Evolutionary conservation across 2,329 filamentous ascomycete genomes (phyloP), one percentile per base, ranked within the genome.

Genomic region (Ceratocystiopsis sp.): DNA sequence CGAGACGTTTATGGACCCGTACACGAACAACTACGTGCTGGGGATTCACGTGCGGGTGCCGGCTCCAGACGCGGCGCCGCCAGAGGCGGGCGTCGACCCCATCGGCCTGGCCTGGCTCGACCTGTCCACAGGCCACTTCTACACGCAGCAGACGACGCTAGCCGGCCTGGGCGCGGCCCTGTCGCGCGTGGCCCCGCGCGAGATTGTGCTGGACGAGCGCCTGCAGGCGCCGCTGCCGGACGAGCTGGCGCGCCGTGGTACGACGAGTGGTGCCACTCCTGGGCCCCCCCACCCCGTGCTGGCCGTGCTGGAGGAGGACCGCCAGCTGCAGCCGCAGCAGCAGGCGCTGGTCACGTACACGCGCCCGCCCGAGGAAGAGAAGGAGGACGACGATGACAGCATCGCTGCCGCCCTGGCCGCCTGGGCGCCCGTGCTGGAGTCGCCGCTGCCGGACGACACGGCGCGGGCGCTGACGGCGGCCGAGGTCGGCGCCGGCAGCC

Each of bases 1-100:
- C 59, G 91, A 98, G 61, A 87, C 86, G 53, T 98, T 96, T 59
- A 86, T 98, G 68, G 84, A 96, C 57, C 84, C 86, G 1, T 89
- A 83, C 56, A 78, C 84, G 53, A 95, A 91, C 61, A 96, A 95
- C 57, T 98, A 89, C 58, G 69, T 96, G 33, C 73, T 96, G 57
- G 80, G 84, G 35, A 72, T 96, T 40, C 75, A 93, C 55, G 58
- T 81, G 58, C 80, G 25, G 51, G 52, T 37, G 36, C 36, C 29
- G 15, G 42, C 15, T n/a, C 43, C 43, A 33, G 38, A 41, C 39
- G 43, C 41, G 33, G 11, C 32, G 32, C 6, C 32, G 6, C 13
- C 32, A 11, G 11, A 3, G 32, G 11, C 32, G 18, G 40, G 44
- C 38, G 14, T 4, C 16, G 14, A 11, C 12, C 43, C 36, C 45